Percentiles rank a stretch among this genome's conserved stretches.
Evolutionary conservation across 1,139 yeast genomes (phyloP).

Genomic region (Suhomyces chickasaworum): DNA sequence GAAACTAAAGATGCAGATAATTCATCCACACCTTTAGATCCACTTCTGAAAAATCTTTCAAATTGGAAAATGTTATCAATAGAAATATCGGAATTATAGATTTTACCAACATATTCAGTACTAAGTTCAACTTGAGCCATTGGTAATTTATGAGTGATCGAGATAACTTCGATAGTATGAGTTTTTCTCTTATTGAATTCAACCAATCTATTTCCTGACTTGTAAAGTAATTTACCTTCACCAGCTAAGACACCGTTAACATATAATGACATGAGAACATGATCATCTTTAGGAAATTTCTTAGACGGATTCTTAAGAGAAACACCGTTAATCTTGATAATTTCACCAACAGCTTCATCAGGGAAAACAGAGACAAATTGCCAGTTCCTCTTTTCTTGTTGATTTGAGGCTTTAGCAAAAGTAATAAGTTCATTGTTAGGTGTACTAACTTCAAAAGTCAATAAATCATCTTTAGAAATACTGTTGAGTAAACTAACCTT

Average conservation of each 20-base stretch:
- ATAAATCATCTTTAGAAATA: conserved; percentile 38
- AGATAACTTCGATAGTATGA: conserved; percentile 39
- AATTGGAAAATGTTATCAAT: conserved; percentile 61
- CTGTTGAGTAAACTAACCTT: conserved; percentile 44
- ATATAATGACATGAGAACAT: conserved; percentile 58
- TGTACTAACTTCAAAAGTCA: conserved; percentile 52
- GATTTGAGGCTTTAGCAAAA: conserved; percentile 72
- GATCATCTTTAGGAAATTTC: conserved; percentile 51
- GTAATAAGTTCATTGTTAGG: conserved; percentile 50
- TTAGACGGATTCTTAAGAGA: conserved; percentile 37
- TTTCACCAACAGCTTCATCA: conserved; percentile 74
- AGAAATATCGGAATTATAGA: conserved; percentile 61
- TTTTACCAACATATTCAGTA: conserved; percentile 71
- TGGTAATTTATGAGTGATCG: conserved; percentile 36
- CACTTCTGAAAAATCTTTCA: conserved; percentile 48
- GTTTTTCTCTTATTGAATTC: conserved; percentile 43
- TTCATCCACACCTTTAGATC: conserved; percentile 48
- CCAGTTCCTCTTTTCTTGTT: conserved; percentile 58
- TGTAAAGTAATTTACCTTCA: conserved; percentile 49
- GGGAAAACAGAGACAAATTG: conserved; percentile 76
- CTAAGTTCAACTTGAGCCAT: conserved; percentile 59
- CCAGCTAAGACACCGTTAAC: conserved; percentile 67
- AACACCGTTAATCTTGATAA: conserved; percentile 60
- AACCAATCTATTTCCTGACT: conserved; percentile 43
- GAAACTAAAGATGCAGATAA: conserved; percentile 43